Percentiles rank a stretch among this genome's conserved stretches.
Evolutionary conservation across 495 filamentous ascomycete species (phyloP).

Genomic region (Penicillium chermesinum): DNA sequence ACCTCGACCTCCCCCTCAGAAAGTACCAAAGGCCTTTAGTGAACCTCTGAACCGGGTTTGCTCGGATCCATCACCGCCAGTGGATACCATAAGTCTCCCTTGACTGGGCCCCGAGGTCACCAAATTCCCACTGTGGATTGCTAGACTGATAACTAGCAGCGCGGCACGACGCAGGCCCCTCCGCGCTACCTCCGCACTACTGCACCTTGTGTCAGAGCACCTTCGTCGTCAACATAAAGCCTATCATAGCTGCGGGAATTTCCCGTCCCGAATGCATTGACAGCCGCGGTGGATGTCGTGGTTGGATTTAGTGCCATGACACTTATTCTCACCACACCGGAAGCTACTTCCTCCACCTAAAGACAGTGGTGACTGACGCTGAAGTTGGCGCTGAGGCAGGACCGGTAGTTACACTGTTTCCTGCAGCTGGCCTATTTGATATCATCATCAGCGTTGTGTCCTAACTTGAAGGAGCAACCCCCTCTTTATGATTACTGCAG

Average conservation of each 20-base stretch:
- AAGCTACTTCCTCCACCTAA: no score
- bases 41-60: background rate
- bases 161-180: background rate
- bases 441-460: background rate
- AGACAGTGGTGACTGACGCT: no score
- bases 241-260: background rate
- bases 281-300: background rate
- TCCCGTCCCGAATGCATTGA: background rate
- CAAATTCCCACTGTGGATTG: background rate
- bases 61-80: background rate
- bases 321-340: no score
- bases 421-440: background rate
- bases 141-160: background rate
- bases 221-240: no score
- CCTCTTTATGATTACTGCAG: background rate
- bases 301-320: no score
- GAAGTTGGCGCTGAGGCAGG: no score
- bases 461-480: background rate
- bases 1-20: background rate
- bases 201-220: background rate
- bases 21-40: background rate
- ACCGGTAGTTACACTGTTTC: background rate
- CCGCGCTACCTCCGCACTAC: background rate
- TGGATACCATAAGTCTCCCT: background rate
- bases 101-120: background rate